These are phyloP conservation scores for Carex kokanica DNA, from an alignment of 176 grass and related monocot genomes.

Conservation along the genomic window DNA sequence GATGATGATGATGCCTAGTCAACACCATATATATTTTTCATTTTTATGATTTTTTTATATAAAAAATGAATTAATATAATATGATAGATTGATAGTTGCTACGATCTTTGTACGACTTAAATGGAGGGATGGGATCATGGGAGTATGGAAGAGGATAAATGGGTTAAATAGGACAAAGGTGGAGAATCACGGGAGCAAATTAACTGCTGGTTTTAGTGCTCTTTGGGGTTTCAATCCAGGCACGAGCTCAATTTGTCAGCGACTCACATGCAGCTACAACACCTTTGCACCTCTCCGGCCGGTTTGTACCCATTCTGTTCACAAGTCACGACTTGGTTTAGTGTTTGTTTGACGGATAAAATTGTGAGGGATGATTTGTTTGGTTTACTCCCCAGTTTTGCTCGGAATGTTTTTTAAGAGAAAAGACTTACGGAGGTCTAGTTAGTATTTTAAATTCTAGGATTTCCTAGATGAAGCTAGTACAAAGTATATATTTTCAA, in stretches of 20 bases:
- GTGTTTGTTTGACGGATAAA: neutral
- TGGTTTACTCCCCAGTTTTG: neutral
- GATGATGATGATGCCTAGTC: too few relatives aligned
- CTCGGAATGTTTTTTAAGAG: too few relatives aligned
- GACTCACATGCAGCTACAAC: conserved; percentile 51
- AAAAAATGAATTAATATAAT: neutral
- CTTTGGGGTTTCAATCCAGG: conserved; percentile 39
- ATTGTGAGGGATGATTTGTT: neutral
- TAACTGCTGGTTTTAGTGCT: conserved; percentile 12
- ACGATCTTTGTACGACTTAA: neutral
- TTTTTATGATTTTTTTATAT: neutral
- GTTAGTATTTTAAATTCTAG: too few relatives aligned
- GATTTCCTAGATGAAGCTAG: too few relatives aligned
- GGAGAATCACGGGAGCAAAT: conserved; percentile 61
- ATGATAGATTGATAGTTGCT: neutral
- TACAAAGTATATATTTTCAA: too few relatives aligned
- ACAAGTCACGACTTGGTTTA: neutral
- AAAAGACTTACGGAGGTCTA: too few relatives aligned
- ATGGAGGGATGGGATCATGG: neutral
- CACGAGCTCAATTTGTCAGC: conserved; percentile 41
- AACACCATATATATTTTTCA: too few relatives aligned
- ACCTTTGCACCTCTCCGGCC: neutral
- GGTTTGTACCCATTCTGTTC: neutral
- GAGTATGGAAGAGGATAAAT: conserved; percentile 1
- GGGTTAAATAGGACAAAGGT: conserved; percentile 56